Conservation (phyloP, 495 filamentous ascomycete species). For the Penicillium pulvis region DNA sequence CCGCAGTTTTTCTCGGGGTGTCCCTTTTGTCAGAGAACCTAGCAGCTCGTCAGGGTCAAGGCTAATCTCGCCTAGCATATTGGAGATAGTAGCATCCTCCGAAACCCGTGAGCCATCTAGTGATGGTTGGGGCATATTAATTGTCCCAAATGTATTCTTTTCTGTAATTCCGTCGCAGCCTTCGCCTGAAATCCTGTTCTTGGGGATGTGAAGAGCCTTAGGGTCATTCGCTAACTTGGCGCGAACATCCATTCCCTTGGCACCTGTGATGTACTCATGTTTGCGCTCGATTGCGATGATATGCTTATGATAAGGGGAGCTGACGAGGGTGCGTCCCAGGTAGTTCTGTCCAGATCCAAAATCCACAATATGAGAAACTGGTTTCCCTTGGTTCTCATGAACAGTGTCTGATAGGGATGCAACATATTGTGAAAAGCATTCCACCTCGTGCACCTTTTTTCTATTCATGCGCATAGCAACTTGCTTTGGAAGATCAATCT, state of each 20-base stretch:
- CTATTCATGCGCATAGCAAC: slow-evolving; percentile 90
- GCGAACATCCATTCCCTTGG: slow-evolving; percentile 71
- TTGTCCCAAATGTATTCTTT: not conserved
- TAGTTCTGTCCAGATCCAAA: slow-evolving; percentile 98
- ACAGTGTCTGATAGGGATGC: slow-evolving; percentile 55
- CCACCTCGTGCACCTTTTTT: slow-evolving; percentile 93
- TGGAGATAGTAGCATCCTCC: slow-evolving; percentile 34
- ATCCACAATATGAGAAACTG: slow-evolving; percentile 87
- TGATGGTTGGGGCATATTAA: not conserved
- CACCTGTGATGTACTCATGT: slow-evolving; percentile 80
- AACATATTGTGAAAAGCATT: slow-evolving; percentile 65
- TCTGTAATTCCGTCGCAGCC: slow-evolving; percentile 29
- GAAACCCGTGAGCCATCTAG: not conserved
- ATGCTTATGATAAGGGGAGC: slow-evolving; percentile 78
- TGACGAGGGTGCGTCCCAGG: slow-evolving; percentile 83
- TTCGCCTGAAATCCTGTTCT: slow-evolving; percentile 29
- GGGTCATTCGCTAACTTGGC: slow-evolving; percentile 68
- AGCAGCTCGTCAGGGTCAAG: slow-evolving; percentile 37
- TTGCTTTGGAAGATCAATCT: slow-evolving; percentile 57
- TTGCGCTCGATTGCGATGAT: slow-evolving; percentile 91
- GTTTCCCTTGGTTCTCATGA: slow-evolving; percentile 47
- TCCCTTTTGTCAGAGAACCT: slow-evolving; percentile 1
- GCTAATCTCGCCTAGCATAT: slow-evolving; percentile 43
- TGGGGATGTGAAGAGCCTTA: slow-evolving; percentile 57
- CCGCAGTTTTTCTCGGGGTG: not conserved